These are phyloP conservation scores for Geranium rotundifolium DNA, from an alignment of 345 rosid species.

Conservation along the genomic window DNA sequence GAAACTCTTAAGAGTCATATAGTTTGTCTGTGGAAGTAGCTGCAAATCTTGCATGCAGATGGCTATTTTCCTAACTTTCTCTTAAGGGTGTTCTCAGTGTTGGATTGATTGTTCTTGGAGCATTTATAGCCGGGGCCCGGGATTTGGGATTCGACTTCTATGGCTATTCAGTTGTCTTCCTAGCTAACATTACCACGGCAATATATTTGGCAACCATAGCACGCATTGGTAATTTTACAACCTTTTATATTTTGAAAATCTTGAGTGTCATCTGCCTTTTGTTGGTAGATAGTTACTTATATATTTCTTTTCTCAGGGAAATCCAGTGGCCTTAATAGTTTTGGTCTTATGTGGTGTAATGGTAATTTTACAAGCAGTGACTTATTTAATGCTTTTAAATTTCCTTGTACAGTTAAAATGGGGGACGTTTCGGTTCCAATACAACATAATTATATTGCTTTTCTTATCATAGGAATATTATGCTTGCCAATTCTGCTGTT, in stretches of 20 bases:
- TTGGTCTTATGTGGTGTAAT: conserved; percentile 99
- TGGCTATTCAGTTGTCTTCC: conserved; percentile 81
- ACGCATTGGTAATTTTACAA: conserved; percentile 54
- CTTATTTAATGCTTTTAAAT: neutral
- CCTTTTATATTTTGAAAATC: conserved; percentile 6
- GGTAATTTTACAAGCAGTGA: conserved; percentile 35
- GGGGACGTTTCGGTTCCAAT: conserved; percentile 1
- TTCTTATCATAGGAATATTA: conserved; percentile 42
- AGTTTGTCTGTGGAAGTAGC: conserved; percentile 3
- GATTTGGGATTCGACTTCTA: conserved; percentile 87
- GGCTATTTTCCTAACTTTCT: conserved; percentile 23
- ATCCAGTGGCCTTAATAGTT: conserved; percentile 93
- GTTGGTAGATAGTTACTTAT: conserved; percentile 7
- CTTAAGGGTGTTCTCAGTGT: conserved; percentile 65
- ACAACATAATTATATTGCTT: conserved; percentile 9
- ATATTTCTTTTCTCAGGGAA: conserved; percentile 49
- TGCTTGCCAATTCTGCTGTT: conserved; percentile 80
- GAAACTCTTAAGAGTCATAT: neutral
- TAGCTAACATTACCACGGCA: conserved; percentile 84
- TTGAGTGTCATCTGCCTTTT: neutral
- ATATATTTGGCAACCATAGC: conserved; percentile 83
- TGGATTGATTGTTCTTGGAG: conserved; percentile 79
- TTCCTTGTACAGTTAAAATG: neutral
- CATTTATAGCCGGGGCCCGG: conserved; percentile 90
- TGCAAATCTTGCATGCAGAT: conserved; percentile 8